Percentiles rank a stretch among this genome's conserved stretches.
These are phyloP conservation scores for Artemisia annua DNA, from an alignment of 129 eudicot genomes.

Conservation along the genomic window DNA sequence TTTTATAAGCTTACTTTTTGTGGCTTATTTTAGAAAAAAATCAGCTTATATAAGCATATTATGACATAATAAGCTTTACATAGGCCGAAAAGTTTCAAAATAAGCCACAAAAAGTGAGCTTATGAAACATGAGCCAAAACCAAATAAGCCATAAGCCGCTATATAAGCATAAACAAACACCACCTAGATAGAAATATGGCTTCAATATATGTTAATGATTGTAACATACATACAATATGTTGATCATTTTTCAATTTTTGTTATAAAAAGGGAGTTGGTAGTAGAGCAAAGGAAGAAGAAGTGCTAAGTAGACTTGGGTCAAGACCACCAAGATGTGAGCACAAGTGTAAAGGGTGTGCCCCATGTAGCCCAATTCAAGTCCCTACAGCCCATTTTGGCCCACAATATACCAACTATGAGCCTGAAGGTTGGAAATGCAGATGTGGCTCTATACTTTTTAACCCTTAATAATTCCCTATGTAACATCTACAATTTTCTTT, in stretches of 20 bases:
- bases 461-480: constrained; percentile 29
- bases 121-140: too few species aligned
- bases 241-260: background rate
- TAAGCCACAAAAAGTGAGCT: too few species aligned
- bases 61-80: too few species aligned
- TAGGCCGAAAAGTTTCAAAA: too few species aligned
- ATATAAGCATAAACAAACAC: too few species aligned
- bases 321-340: constrained; percentile 66
- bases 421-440: constrained; percentile 73
- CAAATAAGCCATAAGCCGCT: too few species aligned
- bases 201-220: too few species aligned
- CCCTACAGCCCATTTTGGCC: constrained; percentile 32
- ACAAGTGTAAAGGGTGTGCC: constrained; percentile 55
- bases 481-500: background rate
- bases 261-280: constrained; percentile 15
- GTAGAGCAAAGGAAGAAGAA: constrained; percentile 27
- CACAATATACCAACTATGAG: constrained; percentile 57
- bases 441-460: constrained; percentile 50
- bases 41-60: too few species aligned
- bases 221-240: background rate
- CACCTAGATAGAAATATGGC: too few species aligned
- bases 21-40: too few species aligned
- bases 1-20: too few species aligned
- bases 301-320: constrained; percentile 54
- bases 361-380: constrained; percentile 65